phyloP scores from a whole-genome alignment of 208 protist genomes.

The Trypanosoma conorhini region DNA sequence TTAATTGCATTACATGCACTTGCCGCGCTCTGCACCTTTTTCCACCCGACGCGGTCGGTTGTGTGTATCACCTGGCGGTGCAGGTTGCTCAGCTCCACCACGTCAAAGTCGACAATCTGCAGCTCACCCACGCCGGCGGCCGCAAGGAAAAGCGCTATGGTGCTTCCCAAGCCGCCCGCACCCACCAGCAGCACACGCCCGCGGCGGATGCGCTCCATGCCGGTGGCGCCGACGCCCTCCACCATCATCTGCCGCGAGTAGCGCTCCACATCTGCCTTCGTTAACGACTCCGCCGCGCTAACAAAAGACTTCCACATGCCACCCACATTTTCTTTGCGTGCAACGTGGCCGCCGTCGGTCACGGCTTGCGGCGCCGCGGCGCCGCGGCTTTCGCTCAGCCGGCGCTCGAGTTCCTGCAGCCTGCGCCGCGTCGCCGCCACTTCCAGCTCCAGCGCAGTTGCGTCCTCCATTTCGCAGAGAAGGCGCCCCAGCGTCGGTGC shows the following conservation, averaged over 20 bases:
- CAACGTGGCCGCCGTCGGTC: not conserved
- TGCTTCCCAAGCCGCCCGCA: slow-evolving; percentile 94
- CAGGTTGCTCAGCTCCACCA: slow-evolving; percentile 93
- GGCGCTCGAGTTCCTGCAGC: slow-evolving; percentile 21
- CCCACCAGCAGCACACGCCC: slow-evolving; percentile 90
- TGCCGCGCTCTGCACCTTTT: slow-evolving; percentile 87
- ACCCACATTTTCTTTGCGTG: not conserved
- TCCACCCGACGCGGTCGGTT: slow-evolving; percentile 41
- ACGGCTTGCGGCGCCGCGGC: not conserved
- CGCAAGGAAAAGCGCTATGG: slow-evolving; percentile 91
- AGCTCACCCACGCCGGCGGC: slow-evolving; percentile 92
- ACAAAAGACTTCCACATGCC: slow-evolving; percentile 12
- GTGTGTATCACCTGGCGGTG: slow-evolving; percentile 95
- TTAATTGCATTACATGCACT: slow-evolving; percentile 67
- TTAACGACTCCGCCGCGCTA: slow-evolving; percentile 38
- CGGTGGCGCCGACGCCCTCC: slow-evolving; percentile 75
- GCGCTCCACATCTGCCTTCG: slow-evolving; percentile 71
- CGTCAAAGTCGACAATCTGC: slow-evolving; percentile 92
- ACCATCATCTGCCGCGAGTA: slow-evolving; percentile 91
- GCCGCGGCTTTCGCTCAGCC: slow-evolving; percentile 2
- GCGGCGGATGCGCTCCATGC: slow-evolving; percentile 65
- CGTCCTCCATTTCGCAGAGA: not conserved
- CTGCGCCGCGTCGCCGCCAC: slow-evolving; percentile 19
- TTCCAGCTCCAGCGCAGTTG: slow-evolving; percentile 20
- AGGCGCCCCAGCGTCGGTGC: not conserved